phyloP scores from a whole-genome alignment of 2,329 filamentous ascomycete genomes.

The Stachybotrys chlorohalonatus region DNA sequence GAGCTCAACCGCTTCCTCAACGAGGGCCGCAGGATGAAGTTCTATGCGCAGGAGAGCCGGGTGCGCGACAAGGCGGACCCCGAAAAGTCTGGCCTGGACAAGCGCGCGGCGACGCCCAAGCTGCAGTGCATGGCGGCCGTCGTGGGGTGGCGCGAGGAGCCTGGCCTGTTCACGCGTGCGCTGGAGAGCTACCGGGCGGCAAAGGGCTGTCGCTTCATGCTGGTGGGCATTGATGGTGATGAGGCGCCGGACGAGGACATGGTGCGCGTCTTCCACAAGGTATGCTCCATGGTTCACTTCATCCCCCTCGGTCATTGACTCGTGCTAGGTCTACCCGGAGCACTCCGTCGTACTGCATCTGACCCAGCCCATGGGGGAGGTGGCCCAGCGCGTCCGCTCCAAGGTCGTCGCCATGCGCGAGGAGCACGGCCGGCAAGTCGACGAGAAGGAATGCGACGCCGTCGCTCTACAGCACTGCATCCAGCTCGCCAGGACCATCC shows the following conservation, averaged over 20 bases:
- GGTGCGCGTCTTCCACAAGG: slow-evolving; percentile 13
- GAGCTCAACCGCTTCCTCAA: slow-evolving; percentile 13
- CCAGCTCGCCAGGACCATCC: slow-evolving; percentile 8
- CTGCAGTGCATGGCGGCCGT: slow-evolving; percentile 13
- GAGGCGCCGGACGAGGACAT: slow-evolving; percentile 12
- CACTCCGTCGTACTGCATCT: slow-evolving; percentile 10
- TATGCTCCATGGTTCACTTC: not conserved
- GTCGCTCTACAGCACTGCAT: slow-evolving; percentile 12
- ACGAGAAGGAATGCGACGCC: slow-evolving; percentile 7
- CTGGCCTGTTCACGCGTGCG: slow-evolving; percentile 10
- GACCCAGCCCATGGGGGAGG: slow-evolving; percentile 11
- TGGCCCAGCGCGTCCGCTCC: slow-evolving; percentile 8
- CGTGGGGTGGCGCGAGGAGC: slow-evolving; percentile 15
- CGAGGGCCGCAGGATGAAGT: slow-evolving; percentile 9
- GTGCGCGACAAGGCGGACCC: slow-evolving; percentile 3
- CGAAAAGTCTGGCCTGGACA: slow-evolving; percentile 6
- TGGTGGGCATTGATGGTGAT: slow-evolving; percentile 14
- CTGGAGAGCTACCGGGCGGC: slow-evolving; percentile 12
- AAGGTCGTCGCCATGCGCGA: slow-evolving; percentile 7
- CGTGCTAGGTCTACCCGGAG: slow-evolving; percentile 9
- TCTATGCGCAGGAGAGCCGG: slow-evolving; percentile 4
- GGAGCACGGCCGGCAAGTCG: slow-evolving; percentile 4
- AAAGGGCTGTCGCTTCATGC: slow-evolving; percentile 8
- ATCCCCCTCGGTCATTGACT: not conserved
- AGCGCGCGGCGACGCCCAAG: slow-evolving; percentile 1